Base-by-base conservation (phyloP, 1,139 yeast species). In the Debaryomyces psychrophilus region DNA sequence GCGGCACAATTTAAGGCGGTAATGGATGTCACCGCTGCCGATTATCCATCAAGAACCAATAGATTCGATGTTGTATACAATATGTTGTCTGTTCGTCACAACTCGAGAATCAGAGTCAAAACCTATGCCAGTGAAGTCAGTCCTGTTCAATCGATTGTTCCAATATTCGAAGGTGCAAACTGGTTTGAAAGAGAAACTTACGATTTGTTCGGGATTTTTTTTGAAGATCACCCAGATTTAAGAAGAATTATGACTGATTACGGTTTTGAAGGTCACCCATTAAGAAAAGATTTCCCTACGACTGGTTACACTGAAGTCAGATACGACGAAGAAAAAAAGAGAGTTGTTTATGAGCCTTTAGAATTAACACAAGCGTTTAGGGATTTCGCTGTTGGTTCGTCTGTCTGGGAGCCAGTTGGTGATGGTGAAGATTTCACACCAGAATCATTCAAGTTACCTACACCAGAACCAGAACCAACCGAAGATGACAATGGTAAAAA, bases 381-480 rank as follows among this genome's bases (percentile, higher is more conserved):
- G 77, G 86, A 88, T 74, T 89, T 89, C 70, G 76, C 89, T 33
- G 95, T 87, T 47, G 96, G 96, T 43, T 82, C 93, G 22, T 83
- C 95, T 35, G 90, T 86, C 47, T 89, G 96, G 95, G 96, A 89
- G 68, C 96, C 87, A 58, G 93, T 87, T 57, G 96, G 96, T 51
- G 87, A 85, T 40, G 96, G 96, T 61, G 77, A 82, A 56, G 96
- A 89, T 65, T 82, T 78, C 57, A 82, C 95, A 29, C 96, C 96
- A 8, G 92, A 85, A 52, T 69, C 81, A 18, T 88, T 88, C 77
- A 85, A 85, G 68, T 81, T 88, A 62, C 95, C 96, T 46, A 78
- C 83, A 46, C 95, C 95, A 41, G 85, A 83, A 68, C 89, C 92
- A 17, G 95, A 87, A 63, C 86, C 86, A 37, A 77, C 75, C 57